Evolutionary conservation across 129 eudicot species (phyloP).

Genomic region (Artemisia annua): DNA sequence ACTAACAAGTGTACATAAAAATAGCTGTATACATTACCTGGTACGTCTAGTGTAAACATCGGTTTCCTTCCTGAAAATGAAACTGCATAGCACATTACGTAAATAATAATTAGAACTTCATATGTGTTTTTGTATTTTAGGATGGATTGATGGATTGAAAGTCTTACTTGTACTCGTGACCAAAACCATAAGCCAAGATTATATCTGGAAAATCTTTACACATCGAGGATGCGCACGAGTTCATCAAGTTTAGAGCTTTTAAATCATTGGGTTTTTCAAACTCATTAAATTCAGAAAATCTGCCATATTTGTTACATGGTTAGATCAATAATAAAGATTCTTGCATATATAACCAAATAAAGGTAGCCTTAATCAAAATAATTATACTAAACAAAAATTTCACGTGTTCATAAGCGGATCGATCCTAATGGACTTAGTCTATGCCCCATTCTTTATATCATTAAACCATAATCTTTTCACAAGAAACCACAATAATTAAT

Average conservation of each 20-base stretch:
- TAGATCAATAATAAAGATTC: slow-evolving; percentile 1
- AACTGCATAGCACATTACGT: slow-evolving; percentile 44
- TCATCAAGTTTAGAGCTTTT: slow-evolving; percentile 69
- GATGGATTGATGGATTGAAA: neutral
- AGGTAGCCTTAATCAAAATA: too few relatives aligned
- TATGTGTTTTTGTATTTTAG: neutral
- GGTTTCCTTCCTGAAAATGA: slow-evolving; percentile 66
- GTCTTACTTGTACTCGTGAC: slow-evolving; percentile 69
- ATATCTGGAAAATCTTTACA: slow-evolving; percentile 72
- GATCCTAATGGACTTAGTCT: too few relatives aligned
- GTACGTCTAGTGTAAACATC: slow-evolving; percentile 77
- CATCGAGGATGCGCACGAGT: slow-evolving; percentile 61
- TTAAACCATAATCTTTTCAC: too few relatives aligned
- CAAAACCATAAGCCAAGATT: slow-evolving; percentile 69
- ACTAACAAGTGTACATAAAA: too few relatives aligned
- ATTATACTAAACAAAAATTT: neutral
- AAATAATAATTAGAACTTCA: neutral
- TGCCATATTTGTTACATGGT: slow-evolving; percentile 24
- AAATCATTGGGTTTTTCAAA: slow-evolving; percentile 71
- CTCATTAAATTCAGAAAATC: slow-evolving; percentile 63
- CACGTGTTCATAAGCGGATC: neutral
- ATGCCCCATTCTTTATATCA: too few relatives aligned
- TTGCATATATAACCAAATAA: neutral
- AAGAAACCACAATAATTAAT: too few relatives aligned
- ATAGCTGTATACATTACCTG: slow-evolving; percentile 37